These are phyloP conservation scores for Geopyxis carbonaria DNA, from an alignment of 495 filamentous ascomycete species.

Conservation along the genomic window DNA sequence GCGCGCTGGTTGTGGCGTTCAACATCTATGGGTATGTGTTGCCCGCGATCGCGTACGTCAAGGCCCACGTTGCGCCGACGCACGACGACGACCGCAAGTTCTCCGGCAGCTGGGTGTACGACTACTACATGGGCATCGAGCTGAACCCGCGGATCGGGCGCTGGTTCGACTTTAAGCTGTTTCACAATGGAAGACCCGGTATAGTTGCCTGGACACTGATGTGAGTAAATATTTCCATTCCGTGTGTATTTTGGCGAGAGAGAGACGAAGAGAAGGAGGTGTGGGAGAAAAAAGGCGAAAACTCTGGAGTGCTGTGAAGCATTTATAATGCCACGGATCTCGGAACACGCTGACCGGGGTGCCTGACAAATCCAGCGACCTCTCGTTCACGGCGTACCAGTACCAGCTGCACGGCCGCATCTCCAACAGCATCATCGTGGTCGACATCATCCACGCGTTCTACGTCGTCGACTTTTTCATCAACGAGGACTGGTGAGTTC, in stretches of 20 bases:
- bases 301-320: too few species aligned
- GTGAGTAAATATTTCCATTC: conserved; percentile 14
- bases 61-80: conserved; percentile 29
- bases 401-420: conserved; percentile 31
- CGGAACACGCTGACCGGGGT: too few species aligned
- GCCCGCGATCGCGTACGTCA: conserved; percentile 26
- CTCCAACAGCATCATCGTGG: conserved; percentile 31
- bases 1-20: conserved; percentile 27
- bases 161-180: conserved; percentile 35
- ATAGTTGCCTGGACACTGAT: conserved; percentile 31
- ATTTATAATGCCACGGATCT: too few species aligned
- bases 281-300: too few species aligned
- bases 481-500: conserved; percentile 31
- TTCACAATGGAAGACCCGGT: conserved; percentile 34
- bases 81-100: conserved; percentile 31
- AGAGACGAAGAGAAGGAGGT: too few species aligned
- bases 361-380: too few species aligned
- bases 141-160: conserved; percentile 34
- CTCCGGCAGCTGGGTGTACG: conserved; percentile 30
- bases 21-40: conserved; percentile 30
- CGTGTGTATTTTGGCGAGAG: conserved; percentile 3
- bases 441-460: conserved; percentile 30
- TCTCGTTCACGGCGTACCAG: conserved; percentile 33
- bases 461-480: conserved; percentile 37
- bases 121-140: conserved; percentile 34